Conservation (phyloP, 1,284 basidiomycete genomes). For the Moesziomyces antarcticus region DNA sequence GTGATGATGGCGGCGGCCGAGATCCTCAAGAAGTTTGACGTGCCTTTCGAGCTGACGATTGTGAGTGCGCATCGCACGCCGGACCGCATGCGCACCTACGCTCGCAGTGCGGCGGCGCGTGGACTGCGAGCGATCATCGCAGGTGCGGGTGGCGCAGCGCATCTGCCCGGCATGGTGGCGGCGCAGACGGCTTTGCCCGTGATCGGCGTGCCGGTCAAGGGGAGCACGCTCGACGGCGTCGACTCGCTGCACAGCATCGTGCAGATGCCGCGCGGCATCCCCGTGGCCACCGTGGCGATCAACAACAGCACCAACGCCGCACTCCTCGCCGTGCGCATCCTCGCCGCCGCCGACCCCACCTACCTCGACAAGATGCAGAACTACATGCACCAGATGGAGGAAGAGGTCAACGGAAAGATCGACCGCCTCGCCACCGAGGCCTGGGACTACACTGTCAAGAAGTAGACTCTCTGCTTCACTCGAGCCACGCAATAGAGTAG, state of each 20-base stretch:
- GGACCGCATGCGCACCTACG: slow-evolving; percentile 84
- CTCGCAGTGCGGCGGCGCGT: slow-evolving; percentile 78
- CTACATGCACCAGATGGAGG: slow-evolving; percentile 81
- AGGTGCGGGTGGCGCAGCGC: slow-evolving; percentile 95
- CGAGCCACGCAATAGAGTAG: too few species aligned
- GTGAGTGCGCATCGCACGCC: slow-evolving; percentile 97
- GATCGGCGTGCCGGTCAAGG: slow-evolving; percentile 96
- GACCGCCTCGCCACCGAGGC: slow-evolving; percentile 80
- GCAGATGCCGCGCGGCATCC: slow-evolving; percentile 98
- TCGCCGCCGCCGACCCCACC: slow-evolving; percentile 77
- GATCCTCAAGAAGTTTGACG: slow-evolving; percentile 81
- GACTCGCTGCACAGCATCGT: slow-evolving; percentile 97
- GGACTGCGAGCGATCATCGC: slow-evolving; percentile 87
- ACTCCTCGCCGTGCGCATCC: slow-evolving; percentile 87
- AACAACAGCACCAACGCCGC: slow-evolving; percentile 96
- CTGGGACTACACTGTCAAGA: slow-evolving; percentile 75
- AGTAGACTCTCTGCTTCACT: slow-evolving; percentile 21
- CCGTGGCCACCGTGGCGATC: slow-evolving; percentile 96
- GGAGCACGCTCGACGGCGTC: slow-evolving; percentile 91
- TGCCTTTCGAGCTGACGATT: slow-evolving; percentile 94
- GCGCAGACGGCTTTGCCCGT: slow-evolving; percentile 92
- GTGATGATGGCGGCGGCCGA: slow-evolving; percentile 89
- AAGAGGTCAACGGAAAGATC: slow-evolving; percentile 86
- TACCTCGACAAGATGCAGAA: slow-evolving; percentile 78
- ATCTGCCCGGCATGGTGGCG: slow-evolving; percentile 98